Base-by-base conservation (phyloP, 495 filamentous ascomycete species). In the Aspergillus heteromorphus region DNA sequence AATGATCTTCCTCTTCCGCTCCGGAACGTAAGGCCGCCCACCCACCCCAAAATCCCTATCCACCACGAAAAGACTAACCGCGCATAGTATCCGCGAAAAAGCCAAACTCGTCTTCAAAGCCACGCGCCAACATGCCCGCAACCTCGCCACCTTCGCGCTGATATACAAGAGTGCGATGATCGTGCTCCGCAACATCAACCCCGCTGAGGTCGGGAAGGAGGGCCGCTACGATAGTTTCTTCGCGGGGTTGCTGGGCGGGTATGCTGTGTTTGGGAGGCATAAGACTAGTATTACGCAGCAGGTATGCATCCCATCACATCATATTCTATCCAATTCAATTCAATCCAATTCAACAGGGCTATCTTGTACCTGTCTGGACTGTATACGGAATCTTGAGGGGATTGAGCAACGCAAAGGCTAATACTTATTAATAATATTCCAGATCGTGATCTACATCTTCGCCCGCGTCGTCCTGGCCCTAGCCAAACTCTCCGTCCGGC, bases 401-500 rank as follows among this genome's bases (percentile, higher is more conserved):
- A n/a, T n/a, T n/a, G n/a, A n/a, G n/a, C n/a, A n/a, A n/a, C n/a
- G n/a, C n/a, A n/a, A n/a, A n/a, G n/a, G n/a, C n/a, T n/a, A n/a
- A n/a, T n/a, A n/a, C n/a, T n/a, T n/a, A n/a, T 11, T 27, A 27
- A 17, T 27, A 29, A n/a, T 47, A 3, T 14, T 3, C 1, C 2
- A 77, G 71, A 97, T 99, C 69, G 91, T 96, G 62, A 88, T 97
- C 59, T 99, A 97, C 73, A 87, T 99, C 49, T 97, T 97, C 65
- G 93, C 92, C 29, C 85, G 93, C 48, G 93, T 96, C 14, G 76
- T 85, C 54, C 83, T 99, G 31, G 87, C 87, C 5, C 65, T 91
- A 36, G 95, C 90, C 40, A 91, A 91, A 65, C 73, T 97, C 54
- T 79, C 86, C 47, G 80, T 96, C 34, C 80, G 87, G 69, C 86